A percentile compares a stretch with the other conserved stretches of the same genome.
These are phyloP conservation scores for Pezicula radicicola DNA, from an alignment of 2,329 filamentous ascomycete genomes.

Conservation along the genomic window DNA sequence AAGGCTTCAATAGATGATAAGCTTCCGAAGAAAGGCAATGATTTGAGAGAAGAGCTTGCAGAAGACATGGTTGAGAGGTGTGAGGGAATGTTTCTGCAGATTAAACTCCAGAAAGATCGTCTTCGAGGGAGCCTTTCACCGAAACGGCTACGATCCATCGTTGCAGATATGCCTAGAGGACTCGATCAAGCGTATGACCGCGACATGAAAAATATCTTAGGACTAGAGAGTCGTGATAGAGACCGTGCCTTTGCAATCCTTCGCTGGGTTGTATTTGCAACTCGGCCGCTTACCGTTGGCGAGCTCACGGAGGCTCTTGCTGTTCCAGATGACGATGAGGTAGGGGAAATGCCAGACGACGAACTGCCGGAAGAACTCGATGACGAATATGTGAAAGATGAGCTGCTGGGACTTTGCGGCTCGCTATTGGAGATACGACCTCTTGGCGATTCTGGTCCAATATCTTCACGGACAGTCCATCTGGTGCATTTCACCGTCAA, in stretches of 20 bases:
- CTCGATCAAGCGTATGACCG: constrained; percentile 8
- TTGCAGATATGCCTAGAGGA: constrained; percentile 7
- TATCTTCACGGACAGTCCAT: constrained; percentile 12
- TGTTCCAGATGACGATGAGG: constrained; percentile 9
- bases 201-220: constrained; percentile 6
- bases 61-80: constrained; percentile 6
- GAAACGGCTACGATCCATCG: constrained; percentile 7
- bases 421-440: constrained; percentile 26
- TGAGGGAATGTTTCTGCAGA: constrained; percentile 14
- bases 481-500: constrained; percentile 19
- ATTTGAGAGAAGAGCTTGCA: constrained; percentile 5
- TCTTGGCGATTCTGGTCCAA: not conserved
- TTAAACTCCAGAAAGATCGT: constrained; percentile 9
- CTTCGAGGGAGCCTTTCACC: constrained; percentile 5
- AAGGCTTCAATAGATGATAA: too few species aligned
- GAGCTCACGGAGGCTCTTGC: constrained; percentile 16
- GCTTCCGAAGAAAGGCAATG: constrained; percentile 4
- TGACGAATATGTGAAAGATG: constrained; percentile 26
- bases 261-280: constrained; percentile 15
- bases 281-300: constrained; percentile 13
- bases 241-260: constrained; percentile 11
- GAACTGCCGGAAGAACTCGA: constrained; percentile 25
- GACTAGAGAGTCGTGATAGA: constrained; percentile 6
- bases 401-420: constrained; percentile 27
- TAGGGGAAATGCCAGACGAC: constrained; percentile 13